These are phyloP conservation scores for Stemphylium beticola DNA, from an alignment of 2,329 filamentous ascomycete genomes.

Conservation along the genomic window DNA sequence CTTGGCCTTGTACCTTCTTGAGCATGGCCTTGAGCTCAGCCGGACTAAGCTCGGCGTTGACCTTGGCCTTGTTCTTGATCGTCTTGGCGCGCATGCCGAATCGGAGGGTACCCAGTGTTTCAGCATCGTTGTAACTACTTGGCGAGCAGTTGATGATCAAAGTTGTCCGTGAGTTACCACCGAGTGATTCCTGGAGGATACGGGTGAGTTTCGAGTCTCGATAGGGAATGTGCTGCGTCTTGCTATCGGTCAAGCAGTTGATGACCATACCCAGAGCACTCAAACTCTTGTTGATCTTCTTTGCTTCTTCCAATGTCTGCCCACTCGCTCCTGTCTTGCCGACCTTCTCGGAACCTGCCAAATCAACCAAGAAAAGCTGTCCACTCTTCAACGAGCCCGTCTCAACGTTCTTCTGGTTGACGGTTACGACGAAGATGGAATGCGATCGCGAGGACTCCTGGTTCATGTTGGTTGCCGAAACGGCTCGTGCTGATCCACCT, in stretches of 20 bases:
- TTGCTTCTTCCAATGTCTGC: conserved; percentile 95
- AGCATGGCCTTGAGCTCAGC: conserved; percentile 92
- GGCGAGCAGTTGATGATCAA: conserved; percentile 99
- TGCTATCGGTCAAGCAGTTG: conserved; percentile 94
- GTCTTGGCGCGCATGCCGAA: conserved; percentile 97
- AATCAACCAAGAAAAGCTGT: conserved; percentile 94
- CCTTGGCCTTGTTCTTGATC: conserved; percentile 99
- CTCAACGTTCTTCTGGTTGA: conserved; percentile 97
- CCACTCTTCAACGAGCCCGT: conserved; percentile 95
- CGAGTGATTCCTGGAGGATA: conserved; percentile 94
- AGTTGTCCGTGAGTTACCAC: conserved; percentile 97
- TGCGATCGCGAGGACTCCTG: conserved; percentile 97
- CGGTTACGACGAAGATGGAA: conserved; percentile 96
- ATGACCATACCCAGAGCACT: conserved; percentile 99
- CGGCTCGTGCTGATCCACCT: conserved; percentile 86
- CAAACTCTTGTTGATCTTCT: conserved; percentile 99
- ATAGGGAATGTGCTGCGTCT: conserved; percentile 95
- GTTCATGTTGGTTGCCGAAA: conserved; percentile 98
- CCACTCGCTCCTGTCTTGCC: conserved; percentile 98
- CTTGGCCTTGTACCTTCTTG: conserved; percentile 88
- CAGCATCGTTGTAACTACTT: conserved; percentile 95
- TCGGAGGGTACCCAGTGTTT: conserved; percentile 88
- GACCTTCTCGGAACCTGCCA: conserved; percentile 98
- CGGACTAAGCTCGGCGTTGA: conserved; percentile 96
- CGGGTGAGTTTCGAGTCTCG: conserved; percentile 97